Evolutionary conservation across 805 yeast genomes (phyloP).

Genomic region (Metschnikowia matae): DNA sequence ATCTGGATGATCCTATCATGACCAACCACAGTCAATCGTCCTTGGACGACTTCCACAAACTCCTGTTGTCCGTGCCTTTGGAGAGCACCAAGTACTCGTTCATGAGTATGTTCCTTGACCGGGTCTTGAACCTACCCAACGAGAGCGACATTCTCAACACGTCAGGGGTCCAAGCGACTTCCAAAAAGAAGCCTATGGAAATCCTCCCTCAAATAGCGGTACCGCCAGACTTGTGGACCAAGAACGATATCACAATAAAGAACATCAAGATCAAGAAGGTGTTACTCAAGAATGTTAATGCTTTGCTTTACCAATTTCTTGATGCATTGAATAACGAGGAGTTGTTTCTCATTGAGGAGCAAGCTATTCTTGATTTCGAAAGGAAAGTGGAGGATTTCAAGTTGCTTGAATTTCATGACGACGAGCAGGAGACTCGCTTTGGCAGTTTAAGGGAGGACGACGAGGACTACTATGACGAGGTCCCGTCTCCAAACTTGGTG

Average conservation of each 20-base stretch:
- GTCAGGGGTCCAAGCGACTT: not conserved
- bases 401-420: slow-evolving; percentile 17
- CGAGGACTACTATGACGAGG: slow-evolving; percentile 10
- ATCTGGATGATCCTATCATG: not conserved
- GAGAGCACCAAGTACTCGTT: slow-evolving; percentile 26
- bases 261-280: slow-evolving; percentile 31
- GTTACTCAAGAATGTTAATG: slow-evolving; percentile 30
- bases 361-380: slow-evolving; percentile 26
- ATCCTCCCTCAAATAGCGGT: slow-evolving; percentile 31
- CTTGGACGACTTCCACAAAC: slow-evolving; percentile 18
- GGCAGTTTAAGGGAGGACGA: slow-evolving; percentile 10
- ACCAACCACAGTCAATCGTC: not conserved
- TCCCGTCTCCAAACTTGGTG: slow-evolving; percentile 1
- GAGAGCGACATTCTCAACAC: slow-evolving; percentile 15
- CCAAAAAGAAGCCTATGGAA: slow-evolving; percentile 16
- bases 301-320: slow-evolving; percentile 19
- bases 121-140: slow-evolving; percentile 22
- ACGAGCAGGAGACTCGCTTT: slow-evolving; percentile 1
- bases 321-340: slow-evolving; percentile 16
- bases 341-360: slow-evolving; percentile 22
- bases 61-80: slow-evolving; percentile 25
- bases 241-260: slow-evolving; percentile 26
- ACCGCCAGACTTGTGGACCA: slow-evolving; percentile 38
- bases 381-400: slow-evolving; percentile 31
- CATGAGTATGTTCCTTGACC: slow-evolving; percentile 23